These are phyloP conservation scores for Penicillium sp. DNA, from an alignment of 2,329 filamentous ascomycete species.

Conservation along the genomic window DNA sequence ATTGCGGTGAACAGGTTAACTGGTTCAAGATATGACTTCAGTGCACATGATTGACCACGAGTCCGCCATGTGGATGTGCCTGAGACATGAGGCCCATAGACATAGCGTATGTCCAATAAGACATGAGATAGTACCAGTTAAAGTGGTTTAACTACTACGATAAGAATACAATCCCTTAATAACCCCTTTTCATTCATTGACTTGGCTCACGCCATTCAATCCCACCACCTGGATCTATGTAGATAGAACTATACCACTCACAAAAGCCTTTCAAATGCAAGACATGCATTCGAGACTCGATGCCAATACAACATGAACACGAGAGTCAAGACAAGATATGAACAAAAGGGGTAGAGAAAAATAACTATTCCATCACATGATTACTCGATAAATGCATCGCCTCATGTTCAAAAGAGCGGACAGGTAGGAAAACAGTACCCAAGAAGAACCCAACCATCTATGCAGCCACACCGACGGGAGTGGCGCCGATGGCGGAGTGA, in stretches of 20 bases:
- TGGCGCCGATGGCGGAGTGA: conserved; percentile 19
- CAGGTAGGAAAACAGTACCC: conserved; percentile 10
- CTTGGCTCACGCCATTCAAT: not conserved
- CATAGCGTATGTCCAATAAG: too few species aligned
- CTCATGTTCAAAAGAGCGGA: conserved; percentile 16
- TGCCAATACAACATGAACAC: not conserved
- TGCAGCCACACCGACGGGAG: conserved; percentile 28
- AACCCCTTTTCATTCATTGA: not conserved
- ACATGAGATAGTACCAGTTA: too few species aligned
- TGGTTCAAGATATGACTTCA: not conserved
- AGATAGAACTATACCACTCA: conserved; percentile 2
- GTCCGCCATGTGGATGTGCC: not conserved
- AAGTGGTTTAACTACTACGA: not conserved
- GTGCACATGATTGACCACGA: not conserved
- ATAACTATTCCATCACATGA: not conserved
- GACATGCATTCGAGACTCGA: not conserved
- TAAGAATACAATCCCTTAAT: not conserved
- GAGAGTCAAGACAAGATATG: conserved; percentile 1
- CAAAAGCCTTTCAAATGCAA: not conserved
- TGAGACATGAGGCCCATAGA: not conserved
- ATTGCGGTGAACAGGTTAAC: not conserved
- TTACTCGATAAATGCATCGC: not conserved
- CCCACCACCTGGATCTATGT: conserved; percentile 1
- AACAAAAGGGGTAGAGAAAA: not conserved
- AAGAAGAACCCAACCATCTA: conserved; percentile 14